phyloP scores from a whole-genome alignment of 257 asterid species.

The Lithospermum erythrorhizon region DNA sequence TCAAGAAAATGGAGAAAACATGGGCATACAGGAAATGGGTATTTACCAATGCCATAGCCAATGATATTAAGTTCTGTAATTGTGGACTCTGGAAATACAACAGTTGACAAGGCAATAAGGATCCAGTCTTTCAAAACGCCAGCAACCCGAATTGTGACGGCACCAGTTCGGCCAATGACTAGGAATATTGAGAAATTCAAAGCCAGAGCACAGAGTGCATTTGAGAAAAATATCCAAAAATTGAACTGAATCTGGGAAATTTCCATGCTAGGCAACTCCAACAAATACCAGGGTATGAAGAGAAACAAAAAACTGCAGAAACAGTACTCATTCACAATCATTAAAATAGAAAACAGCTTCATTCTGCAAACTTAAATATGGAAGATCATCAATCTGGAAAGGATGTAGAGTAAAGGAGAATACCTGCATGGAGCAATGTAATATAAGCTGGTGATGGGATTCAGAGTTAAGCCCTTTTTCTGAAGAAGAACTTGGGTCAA shows the following conservation, averaged over 20 bases:
- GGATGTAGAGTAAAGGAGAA: constrained; percentile 15
- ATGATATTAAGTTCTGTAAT: constrained; percentile 75
- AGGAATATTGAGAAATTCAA: constrained; percentile 90
- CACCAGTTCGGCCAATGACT: constrained; percentile 96
- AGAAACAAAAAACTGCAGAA: constrained; percentile 80
- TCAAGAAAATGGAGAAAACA: neutral
- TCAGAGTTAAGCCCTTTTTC: constrained; percentile 83
- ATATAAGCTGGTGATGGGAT: constrained; percentile 91
- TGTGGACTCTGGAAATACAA: constrained; percentile 84
- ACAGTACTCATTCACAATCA: constrained; percentile 8
- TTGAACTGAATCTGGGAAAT: constrained; percentile 77
- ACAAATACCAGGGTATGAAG: constrained; percentile 89
- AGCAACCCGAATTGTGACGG: constrained; percentile 93
- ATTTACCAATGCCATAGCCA: constrained; percentile 89
- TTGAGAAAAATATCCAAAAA: constrained; percentile 91
- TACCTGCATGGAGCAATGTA: constrained; percentile 99
- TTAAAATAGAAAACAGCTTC: neutral
- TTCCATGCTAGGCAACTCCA: constrained; percentile 95
- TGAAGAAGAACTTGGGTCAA: constrained; percentile 96
- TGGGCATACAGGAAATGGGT: constrained; percentile 7
- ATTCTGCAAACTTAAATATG: neutral
- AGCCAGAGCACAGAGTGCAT: constrained; percentile 89
- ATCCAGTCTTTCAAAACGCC: constrained; percentile 99
- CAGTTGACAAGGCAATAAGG: constrained; percentile 82
- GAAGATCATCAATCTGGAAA: neutral